Evolutionary conservation across 306 rosid genomes (phyloP), one percentile per base, ranked within the genome.

Genomic region (Fragaria nilgerrensis): DNA sequence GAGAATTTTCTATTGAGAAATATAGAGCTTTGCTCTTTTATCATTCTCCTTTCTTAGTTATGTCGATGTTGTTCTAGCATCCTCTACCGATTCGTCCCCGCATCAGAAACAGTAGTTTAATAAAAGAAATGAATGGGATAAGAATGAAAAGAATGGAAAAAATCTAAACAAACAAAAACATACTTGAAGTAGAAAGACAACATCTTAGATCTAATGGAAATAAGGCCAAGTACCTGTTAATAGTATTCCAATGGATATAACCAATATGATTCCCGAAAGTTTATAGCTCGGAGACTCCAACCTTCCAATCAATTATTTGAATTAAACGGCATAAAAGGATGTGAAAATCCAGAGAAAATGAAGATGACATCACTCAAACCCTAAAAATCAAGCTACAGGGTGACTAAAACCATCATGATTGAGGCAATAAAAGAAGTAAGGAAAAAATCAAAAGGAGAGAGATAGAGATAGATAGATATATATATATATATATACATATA

Each of bases 251-350:
- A 87, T 27, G 73, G 93, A 95, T 80, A 95, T 95, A 22, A 95
- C 62, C 65, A 88, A 67, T 70, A 95, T 95, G 80, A 95, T 95
- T 85, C 97, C 99, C 1, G 97, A 89, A 59, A 95, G 91, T 88
- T 81, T 92, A 71, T 84, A 32, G 81, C 99, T 92, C 37, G 97
- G 94, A 62, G 86, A 69, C 90, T 95, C 99, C 99, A 95, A 92
- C 92, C 99, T 95, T 86, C 65, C 78, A 84, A 72, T 74, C 70
- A 80, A 65, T 34, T 22, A 74, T 84, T 63, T 68, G 53, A 75
- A 82, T 76, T 84, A 76, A 80, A 67, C 50, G n/a, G 25, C 37
- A 76, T 78, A 49, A 82, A 76, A 71, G 68, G 62, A 56, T 10
- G 76, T 56, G 64, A 45, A 50, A 76, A 75, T 72, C 41, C 41